Percentiles rank a stretch among this genome's conserved stretches.
phyloP scores from a whole-genome alignment of 352 stramenopile species.

The Globisporangium recalcitrans region DNA sequence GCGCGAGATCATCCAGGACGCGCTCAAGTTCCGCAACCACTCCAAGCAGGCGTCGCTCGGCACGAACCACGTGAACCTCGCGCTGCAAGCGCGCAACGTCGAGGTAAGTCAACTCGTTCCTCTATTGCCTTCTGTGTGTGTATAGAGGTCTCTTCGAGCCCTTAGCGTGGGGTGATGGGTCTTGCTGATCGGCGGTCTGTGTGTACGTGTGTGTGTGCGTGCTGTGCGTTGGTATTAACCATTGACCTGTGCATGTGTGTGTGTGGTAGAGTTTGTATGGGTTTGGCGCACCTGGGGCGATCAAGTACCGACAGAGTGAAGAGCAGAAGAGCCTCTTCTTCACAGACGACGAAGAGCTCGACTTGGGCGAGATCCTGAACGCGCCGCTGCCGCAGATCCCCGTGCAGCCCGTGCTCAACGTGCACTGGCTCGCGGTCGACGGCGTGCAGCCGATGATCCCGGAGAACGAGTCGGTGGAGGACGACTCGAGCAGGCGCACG shows the following conservation, averaged over 20 bases:
- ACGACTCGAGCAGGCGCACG: constrained; percentile 61
- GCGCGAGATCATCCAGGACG: constrained; percentile 79
- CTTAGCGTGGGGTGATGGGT: neutral
- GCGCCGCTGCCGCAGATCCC: constrained; percentile 67
- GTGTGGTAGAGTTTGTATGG: constrained; percentile 58
- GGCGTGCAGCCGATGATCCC: constrained; percentile 78
- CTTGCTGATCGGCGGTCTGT: too few species aligned
- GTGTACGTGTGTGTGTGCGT: neutral
- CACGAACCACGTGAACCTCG: constrained; percentile 71
- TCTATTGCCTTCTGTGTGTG: neutral
- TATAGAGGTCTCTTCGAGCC: neutral
- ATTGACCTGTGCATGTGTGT: constrained; percentile 1
- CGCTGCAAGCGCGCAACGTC: constrained; percentile 62
- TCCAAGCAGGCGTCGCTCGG: constrained; percentile 53
- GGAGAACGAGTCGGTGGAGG: constrained; percentile 76
- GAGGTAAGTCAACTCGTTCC: constrained; percentile 31
- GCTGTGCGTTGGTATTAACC: neutral
- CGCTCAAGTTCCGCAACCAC: constrained; percentile 80
- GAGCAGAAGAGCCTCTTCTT: constrained; percentile 60
- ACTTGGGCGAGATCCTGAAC: constrained; percentile 67
- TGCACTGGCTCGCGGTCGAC: constrained; percentile 83
- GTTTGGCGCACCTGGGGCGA: constrained; percentile 44
- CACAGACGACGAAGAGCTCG: constrained; percentile 68
- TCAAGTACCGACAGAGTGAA: constrained; percentile 60
- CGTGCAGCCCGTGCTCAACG: constrained; percentile 60